These are phyloP conservation scores for Umbelopsis vinacea DNA, from an alignment of 192 early-diverging fungal genomes.

Conservation along the genomic window DNA sequence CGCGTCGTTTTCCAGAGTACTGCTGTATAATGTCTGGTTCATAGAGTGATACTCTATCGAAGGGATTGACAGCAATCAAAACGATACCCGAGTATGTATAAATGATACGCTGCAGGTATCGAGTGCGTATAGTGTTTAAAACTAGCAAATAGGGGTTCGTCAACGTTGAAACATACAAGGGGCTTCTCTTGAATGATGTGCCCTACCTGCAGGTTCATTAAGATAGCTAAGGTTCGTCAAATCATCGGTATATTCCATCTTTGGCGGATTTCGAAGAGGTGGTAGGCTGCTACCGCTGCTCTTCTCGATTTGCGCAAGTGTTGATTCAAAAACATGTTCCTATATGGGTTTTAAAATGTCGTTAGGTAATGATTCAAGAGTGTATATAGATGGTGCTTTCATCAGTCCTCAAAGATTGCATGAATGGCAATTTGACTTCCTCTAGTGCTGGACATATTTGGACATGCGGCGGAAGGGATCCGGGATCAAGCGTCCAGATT, in stretches of 20 bases:
- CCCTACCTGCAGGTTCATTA: slow-evolving; percentile 82
- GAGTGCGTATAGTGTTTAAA: slow-evolving; percentile 88
- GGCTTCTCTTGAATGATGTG: neutral
- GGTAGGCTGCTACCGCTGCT: slow-evolving; percentile 76
- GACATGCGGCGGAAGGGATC: neutral
- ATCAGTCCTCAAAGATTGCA: neutral
- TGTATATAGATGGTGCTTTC: neutral
- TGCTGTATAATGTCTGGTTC: slow-evolving; percentile 89
- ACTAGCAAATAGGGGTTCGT: slow-evolving; percentile 52
- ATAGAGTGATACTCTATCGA: slow-evolving; percentile 85
- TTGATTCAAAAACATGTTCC: slow-evolving; percentile 75
- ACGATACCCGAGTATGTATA: slow-evolving; percentile 99
- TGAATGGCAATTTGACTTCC: neutral
- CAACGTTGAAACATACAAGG: neutral
- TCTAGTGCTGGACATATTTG: neutral
- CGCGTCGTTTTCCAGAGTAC: slow-evolving; percentile 91
- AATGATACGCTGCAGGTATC: slow-evolving; percentile 92
- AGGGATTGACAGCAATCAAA: slow-evolving; percentile 97
- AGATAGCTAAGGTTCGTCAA: slow-evolving; percentile 91
- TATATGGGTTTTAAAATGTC: slow-evolving; percentile 30
- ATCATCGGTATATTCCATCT: slow-evolving; percentile 88
- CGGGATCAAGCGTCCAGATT: neutral
- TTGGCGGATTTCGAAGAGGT: slow-evolving; percentile 92
- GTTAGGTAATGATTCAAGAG: neutral
- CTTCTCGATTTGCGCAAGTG: slow-evolving; percentile 71